Evolutionary conservation across 345 rosid genomes (phyloP).

Genomic region (Eucalyptus tenuipes): DNA sequence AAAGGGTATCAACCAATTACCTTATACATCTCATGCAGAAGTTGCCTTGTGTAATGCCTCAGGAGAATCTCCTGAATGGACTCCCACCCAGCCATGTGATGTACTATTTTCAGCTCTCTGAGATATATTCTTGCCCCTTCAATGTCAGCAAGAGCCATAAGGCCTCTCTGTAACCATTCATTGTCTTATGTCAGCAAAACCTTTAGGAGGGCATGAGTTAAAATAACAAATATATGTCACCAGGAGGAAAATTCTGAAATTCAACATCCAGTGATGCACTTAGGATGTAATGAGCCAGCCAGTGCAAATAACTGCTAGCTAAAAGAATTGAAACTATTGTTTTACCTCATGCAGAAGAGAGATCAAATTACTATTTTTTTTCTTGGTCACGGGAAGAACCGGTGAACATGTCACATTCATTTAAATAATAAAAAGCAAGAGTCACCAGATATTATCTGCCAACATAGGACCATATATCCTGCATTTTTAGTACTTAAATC

Average conservation of each 20-base stretch:
- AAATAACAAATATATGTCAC: background rate
- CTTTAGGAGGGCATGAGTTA: background rate
- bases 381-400: background rate
- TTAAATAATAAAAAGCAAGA: background rate
- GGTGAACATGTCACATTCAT: background rate
- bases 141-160: constrained; percentile 93
- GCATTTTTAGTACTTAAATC: background rate
- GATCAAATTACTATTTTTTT: background rate
- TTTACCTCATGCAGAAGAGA: background rate
- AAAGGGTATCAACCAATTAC: constrained; percentile 5
- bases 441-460: background rate
- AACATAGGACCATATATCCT: background rate
- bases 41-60: constrained; percentile 76
- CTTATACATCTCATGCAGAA: constrained; percentile 97
- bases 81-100: constrained; percentile 92
- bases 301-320: background rate
- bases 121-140: constrained; percentile 91
- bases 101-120: constrained; percentile 60
- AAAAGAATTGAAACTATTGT: background rate
- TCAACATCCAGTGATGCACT: background rate
- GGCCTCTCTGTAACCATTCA: constrained; percentile 53
- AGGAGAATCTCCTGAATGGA: constrained; percentile 81
- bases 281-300: background rate
- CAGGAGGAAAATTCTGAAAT: background rate
- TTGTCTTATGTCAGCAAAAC: background rate